Base-by-base conservation (phyloP, 106 monocot genomes). In the Allium cepa region DNA sequence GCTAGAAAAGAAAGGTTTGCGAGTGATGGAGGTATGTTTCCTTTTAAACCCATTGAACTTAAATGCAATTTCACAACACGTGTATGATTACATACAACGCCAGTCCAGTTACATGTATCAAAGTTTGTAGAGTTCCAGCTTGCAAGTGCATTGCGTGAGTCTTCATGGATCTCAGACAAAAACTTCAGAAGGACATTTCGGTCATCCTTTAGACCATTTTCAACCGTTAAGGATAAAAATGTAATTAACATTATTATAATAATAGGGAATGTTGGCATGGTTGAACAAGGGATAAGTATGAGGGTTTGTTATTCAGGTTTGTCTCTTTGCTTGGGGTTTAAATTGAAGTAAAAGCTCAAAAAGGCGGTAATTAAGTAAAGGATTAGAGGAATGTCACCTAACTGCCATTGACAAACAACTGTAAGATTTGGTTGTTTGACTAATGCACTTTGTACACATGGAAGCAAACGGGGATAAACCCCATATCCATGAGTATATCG, bases 91-190 rank as follows among this genome's bases (percentile, higher is more conserved):
- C 95, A 95, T 2, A 59, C 64, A 36, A 95, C 64, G 47, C 95
- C 86, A 9, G 91, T 86, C 91, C 91, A 95, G 53, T 80, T 82
- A 77, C 95, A 95, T 14, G 58, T 4, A 17, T 63, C 67, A 10
- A 36, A 11, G 26, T 48, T 67, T 2, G 62, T 12, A 48, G 77
- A 63, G 50, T 57, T 65, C 78, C 90, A 84, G 60, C 71, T 56
- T 0, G 51, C 26, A 59, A 84, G 72, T 15, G 75, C 51, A 18
- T 58, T 56, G 17, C 62, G 36, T 6, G 84, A 75, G 69, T 87
- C 79, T 11, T 28, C 12, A 1, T 70, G 16, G 26, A 90, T 46
- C 47, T 51, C 60, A 26, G 77, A 15, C 14, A 11, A 14, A 75
- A 90, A 94, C 26, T 75, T 22, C 10, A 90, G 59, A 22, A 87